These are phyloP conservation scores for Syzygium aqueum DNA, from an alignment of 345 rosid species.

Conservation along the genomic window DNA sequence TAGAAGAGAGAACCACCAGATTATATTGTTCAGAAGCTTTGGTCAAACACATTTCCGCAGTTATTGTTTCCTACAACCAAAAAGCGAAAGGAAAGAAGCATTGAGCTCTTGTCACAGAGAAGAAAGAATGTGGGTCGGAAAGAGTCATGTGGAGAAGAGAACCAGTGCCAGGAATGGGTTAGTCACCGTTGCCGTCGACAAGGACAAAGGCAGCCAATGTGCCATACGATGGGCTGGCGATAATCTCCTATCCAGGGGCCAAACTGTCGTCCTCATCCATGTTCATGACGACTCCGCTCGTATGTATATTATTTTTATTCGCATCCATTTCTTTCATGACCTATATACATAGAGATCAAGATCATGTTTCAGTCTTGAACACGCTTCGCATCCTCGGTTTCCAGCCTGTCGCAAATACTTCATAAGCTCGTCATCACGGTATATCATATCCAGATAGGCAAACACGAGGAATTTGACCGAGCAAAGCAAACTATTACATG, in stretches of 20 bases:
- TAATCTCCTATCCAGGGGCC: conserved; percentile 57
- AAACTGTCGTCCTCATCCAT: conserved; percentile 65
- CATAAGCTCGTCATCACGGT: background rate
- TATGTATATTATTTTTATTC: background rate
- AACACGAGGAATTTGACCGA: background rate
- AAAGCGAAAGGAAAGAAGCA: background rate
- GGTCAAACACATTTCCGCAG: background rate
- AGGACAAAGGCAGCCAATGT: conserved; percentile 73
- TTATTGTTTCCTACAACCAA: background rate
- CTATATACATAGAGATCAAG: background rate
- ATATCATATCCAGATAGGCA: background rate
- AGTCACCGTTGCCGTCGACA: conserved; percentile 78
- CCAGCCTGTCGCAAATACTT: background rate
- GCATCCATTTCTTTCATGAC: background rate
- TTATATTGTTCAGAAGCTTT: background rate
- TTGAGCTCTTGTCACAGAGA: background rate
- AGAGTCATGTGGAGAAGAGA: conserved; percentile 19
- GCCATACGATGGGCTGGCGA: conserved; percentile 78
- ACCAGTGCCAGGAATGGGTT: conserved; percentile 33
- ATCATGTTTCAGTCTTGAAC: background rate
- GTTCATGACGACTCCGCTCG: conserved; percentile 11
- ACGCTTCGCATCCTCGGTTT: background rate
- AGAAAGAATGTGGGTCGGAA: conserved; percentile 15
- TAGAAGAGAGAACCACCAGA: background rate
- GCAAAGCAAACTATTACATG: background rate